Evolutionary conservation across 768 basidiomycete genomes (phyloP), one percentile per base, ranked within the genome.

Genomic region (Suillus subaureus): DNA sequence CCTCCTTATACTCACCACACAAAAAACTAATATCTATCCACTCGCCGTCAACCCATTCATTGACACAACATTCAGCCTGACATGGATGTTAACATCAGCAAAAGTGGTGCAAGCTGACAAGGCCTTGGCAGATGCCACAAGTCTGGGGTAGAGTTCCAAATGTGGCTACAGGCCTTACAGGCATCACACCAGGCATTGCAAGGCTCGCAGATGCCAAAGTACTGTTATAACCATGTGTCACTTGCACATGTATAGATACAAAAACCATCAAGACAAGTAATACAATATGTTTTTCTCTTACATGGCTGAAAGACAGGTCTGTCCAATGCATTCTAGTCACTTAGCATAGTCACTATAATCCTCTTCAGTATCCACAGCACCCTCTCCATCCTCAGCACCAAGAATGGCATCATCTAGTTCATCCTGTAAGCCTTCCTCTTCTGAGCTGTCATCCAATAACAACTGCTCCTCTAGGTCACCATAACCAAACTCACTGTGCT

Each of bases 301-400:
- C 31, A 33, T 6, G 31, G 31, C 31, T 33, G 31, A n/a, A 33
- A 33, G 31, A 33, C 31, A 33, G 6, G 31, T 33, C 31, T 6
- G 2, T 33, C 31, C 31, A 33, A 33, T 33, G 35, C 35, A 35
- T 21, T 43, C 4, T 43, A 45, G 13, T 39, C n/a, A 61, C 23
- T 39, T 40, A 12, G 21, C 39, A 15, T 61, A 61, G 23, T 61
- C 58, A 12, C 31, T 47, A 31, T 33, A 42, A 23, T 58, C 63
- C 6, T 64, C 31, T 26, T 64, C 63, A 58, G 45, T 40, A 49
- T 63, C 31, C 6, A 12, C 42, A 31, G 43, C 54, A 3, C 55
- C 63, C 37, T 42, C 54, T 6, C 42, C 37, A n/a, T 60, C 54
- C 37, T 60, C 63, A 8, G 56, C 54, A 16, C 63, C 23, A 39